phyloP scores from a whole-genome alignment of 2,329 filamentous ascomycete genomes.

The Madurella fahalii region DNA sequence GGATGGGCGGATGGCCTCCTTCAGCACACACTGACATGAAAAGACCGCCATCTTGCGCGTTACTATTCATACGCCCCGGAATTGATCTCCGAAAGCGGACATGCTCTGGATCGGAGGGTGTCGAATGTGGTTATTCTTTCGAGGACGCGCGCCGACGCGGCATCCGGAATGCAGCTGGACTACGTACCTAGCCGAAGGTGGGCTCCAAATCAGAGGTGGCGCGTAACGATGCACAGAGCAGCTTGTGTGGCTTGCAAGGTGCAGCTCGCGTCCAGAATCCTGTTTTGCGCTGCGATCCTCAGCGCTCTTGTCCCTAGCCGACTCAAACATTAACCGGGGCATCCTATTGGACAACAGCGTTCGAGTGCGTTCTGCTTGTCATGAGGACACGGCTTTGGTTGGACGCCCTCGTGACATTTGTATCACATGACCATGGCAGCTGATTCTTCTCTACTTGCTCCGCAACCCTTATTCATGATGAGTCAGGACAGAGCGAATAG shows the following conservation, averaged over 20 bases:
- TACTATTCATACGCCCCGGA: not conserved
- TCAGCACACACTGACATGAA: not conserved
- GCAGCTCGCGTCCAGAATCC: no score
- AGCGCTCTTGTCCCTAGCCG: no score
- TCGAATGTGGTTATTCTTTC: slow-evolving; percentile 5
- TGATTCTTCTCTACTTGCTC: not conserved
- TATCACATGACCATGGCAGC: slow-evolving; percentile 14
- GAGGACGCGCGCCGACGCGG: not conserved
- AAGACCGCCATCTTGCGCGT: not conserved
- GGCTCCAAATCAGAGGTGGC: no score
- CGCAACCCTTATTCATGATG: not conserved
- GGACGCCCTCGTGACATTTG: not conserved
- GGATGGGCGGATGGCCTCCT: not conserved
- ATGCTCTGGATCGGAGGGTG: not conserved
- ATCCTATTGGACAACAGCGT: not conserved
- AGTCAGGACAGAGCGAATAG: not conserved
- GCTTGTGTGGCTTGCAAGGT: no score
- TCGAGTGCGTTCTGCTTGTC: not conserved
- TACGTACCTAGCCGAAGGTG: not conserved
- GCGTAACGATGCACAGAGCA: no score
- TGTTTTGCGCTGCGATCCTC: no score
- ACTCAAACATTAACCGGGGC: not conserved
- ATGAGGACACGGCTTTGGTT: not conserved
- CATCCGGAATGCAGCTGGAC: not conserved
- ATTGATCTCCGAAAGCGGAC: not conserved